phyloP scores from a whole-genome alignment of 495 filamentous ascomycete genomes.

The Neurospora cerealis region DNA sequence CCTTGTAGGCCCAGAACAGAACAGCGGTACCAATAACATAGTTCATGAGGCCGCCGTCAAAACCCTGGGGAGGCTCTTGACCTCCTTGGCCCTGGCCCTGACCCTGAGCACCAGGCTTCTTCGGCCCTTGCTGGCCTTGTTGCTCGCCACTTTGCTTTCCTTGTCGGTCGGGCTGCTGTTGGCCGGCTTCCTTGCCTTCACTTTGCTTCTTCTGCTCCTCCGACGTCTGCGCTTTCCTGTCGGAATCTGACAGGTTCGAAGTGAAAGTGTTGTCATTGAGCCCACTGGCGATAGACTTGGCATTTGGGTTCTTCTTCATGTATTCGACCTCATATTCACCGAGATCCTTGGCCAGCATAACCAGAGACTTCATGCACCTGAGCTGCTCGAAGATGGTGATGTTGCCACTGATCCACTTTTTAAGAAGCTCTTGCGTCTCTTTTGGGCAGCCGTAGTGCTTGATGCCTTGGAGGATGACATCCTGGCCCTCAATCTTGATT shows the following conservation, averaged over 20 bases:
- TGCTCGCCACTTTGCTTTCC: conserved; percentile 20
- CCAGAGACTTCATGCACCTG: conserved; percentile 11
- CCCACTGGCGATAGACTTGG: background rate
- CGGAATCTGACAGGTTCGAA: conserved; percentile 13
- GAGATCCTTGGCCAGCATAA: conserved; percentile 10
- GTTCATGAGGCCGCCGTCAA: conserved; percentile 3
- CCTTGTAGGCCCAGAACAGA: conserved; percentile 13
- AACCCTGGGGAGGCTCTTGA: conserved; percentile 1
- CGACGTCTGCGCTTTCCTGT: conserved; percentile 5
- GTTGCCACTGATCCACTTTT: conserved; percentile 50
- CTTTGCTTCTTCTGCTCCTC: conserved; percentile 14
- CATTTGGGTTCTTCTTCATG: background rate
- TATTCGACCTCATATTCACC: conserved; percentile 4
- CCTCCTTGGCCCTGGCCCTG: conserved; percentile 23
- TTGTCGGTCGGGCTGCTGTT: conserved; percentile 8
- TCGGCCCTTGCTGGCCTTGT: conserved; percentile 19
- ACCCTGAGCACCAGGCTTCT: background rate
- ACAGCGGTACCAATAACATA: conserved; percentile 6
- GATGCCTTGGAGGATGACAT: conserved; percentile 4
- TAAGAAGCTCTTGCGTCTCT: conserved; percentile 19
- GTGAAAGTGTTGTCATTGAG: conserved; percentile 2
- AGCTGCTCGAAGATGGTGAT: conserved; percentile 55
- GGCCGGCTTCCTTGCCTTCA: conserved; percentile 12
- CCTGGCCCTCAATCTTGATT: background rate
- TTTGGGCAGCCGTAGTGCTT: conserved; percentile 19